Conservation (phyloP, 2,329 filamentous ascomycete species). For the Phialophora expanda region DNA sequence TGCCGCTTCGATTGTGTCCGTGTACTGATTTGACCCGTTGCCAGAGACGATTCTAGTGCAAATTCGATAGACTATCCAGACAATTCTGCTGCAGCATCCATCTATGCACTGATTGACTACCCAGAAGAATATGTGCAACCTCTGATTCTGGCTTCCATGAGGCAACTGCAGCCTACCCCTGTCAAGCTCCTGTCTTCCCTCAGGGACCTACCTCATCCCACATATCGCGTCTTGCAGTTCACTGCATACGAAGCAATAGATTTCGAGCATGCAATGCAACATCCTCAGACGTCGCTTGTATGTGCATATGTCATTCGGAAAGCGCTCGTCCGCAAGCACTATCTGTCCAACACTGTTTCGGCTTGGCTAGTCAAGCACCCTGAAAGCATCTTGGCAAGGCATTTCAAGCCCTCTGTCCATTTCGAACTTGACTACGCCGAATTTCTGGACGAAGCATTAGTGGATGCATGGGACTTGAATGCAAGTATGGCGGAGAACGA, state of each 20-base stretch:
- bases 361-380: constrained; percentile 88
- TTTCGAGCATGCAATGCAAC: constrained; percentile 72
- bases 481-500: constrained; percentile 77
- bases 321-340: constrained; percentile 95
- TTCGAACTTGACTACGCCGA: constrained; percentile 98
- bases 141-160: constrained; percentile 75
- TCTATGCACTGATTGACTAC: constrained; percentile 80
- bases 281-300: constrained; percentile 68
- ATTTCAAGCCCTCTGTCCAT: constrained; percentile 78
- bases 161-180: constrained; percentile 61
- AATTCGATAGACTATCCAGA: constrained; percentile 3
- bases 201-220: constrained; percentile 54
- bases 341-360: constrained; percentile 79
- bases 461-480: constrained; percentile 86
- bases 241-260: constrained; percentile 85
- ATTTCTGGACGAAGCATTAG: constrained; percentile 89
- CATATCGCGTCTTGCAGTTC: constrained; percentile 72
- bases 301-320: constrained; percentile 97
- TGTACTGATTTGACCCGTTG: constrained; percentile 10
- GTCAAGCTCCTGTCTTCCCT: constrained; percentile 62
- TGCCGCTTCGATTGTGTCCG: not conserved
- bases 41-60: constrained; percentile 23
- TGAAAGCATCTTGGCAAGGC: constrained; percentile 66
- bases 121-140: constrained; percentile 89
- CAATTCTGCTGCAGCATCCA: constrained; percentile 38